Conservation (phyloP, 768 basidiomycete genomes). For the Mrakia gelida region DNA sequence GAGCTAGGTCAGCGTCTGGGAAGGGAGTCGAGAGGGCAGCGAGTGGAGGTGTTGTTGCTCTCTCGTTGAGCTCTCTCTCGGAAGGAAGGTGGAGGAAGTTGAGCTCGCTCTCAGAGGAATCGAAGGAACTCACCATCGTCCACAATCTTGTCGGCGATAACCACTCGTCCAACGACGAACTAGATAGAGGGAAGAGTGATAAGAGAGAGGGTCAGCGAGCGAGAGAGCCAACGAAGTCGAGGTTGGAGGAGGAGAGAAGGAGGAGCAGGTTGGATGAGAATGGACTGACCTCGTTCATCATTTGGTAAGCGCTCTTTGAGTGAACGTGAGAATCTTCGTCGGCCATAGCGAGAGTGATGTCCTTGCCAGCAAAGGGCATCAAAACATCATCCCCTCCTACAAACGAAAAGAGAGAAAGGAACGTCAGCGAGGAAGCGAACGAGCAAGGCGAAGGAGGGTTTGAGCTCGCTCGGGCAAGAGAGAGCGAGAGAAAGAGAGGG, state of each 20-base stretch:
- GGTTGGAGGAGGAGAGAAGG: background rate
- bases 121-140: constrained; percentile 62
- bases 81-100: background rate
- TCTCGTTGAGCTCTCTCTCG: background rate
- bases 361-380: constrained; percentile 73
- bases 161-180: constrained; percentile 77
- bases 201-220: background rate
- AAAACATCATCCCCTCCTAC: constrained; percentile 94
- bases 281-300: constrained; percentile 64
- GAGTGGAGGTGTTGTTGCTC: background rate
- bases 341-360: constrained; percentile 75
- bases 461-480: constrained; percentile 9
- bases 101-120: background rate
- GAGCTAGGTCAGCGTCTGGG: background rate
- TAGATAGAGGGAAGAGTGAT: background rate
- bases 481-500: background rate
- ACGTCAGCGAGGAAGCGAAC: background rate
- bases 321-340: constrained; percentile 78
- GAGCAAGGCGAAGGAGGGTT: background rate
- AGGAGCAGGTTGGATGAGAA: no score
- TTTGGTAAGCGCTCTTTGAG: constrained; percentile 82
- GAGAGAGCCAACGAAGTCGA: background rate
- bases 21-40: background rate
- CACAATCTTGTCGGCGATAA: constrained; percentile 66
- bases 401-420: constrained; percentile 53